Percentiles rank a stretch among this genome's conserved stretches.
These are phyloP conservation scores for Dioszegia crocea DNA, from an alignment of 768 basidiomycete species.

Conservation along the genomic window DNA sequence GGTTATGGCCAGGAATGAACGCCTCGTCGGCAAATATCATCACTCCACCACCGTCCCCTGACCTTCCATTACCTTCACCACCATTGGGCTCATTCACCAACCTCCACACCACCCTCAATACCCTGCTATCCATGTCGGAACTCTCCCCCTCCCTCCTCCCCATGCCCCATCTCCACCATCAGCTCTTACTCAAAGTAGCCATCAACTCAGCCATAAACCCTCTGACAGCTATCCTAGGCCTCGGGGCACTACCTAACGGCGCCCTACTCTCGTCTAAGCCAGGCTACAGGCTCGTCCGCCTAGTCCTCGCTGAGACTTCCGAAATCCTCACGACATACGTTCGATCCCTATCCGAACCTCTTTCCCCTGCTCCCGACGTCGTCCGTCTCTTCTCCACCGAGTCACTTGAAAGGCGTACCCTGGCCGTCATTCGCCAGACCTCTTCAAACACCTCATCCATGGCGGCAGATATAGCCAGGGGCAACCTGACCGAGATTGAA, in stretches of 20 bases:
- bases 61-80: conserved; percentile 55
- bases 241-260: conserved; percentile 64
- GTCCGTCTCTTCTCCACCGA: conserved; percentile 42
- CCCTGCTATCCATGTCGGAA: conserved; percentile 56
- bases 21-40: conserved; percentile 20
- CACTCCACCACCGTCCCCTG: conserved; percentile 24
- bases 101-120: conserved; percentile 66
- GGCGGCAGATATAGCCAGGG: conserved; percentile 64
- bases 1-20: conserved; percentile 19
- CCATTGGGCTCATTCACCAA: conserved; percentile 49
- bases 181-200: conserved; percentile 73
- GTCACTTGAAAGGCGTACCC: conserved; percentile 59
- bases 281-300: conserved; percentile 54
- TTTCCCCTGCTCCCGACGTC: conserved; percentile 23
- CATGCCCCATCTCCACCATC: conserved; percentile 62
- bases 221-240: conserved; percentile 69
- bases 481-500: conserved; percentile 67
- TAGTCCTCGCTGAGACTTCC: conserved; percentile 70
- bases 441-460: conserved; percentile 73
- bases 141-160: conserved; percentile 66
- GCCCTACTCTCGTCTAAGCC: conserved; percentile 58
- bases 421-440: conserved; percentile 57
- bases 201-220: conserved; percentile 80
- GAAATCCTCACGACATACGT: conserved; percentile 55
- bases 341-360: conserved; percentile 36